Evolutionary conservation across 2,329 filamentous ascomycete genomes (phyloP), one percentile per base, ranked within the genome.

Genomic region (Colletotrichum orchidophilum): DNA sequence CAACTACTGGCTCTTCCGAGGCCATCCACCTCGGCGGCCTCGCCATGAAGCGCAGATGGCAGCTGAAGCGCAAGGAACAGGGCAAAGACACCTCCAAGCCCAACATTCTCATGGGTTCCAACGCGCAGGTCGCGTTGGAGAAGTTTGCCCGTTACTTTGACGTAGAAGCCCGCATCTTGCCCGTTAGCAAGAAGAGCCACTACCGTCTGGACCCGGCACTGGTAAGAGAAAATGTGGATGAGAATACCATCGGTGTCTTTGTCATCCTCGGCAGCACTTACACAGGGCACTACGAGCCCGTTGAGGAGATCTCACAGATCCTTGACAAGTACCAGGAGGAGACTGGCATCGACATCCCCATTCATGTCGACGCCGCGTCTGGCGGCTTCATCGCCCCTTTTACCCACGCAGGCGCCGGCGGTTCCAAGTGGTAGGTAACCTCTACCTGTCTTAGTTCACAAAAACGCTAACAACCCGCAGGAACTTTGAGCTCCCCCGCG

Each of bases 171-270:
- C 85, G 87, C 57, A 92, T 92, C 68, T 80, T 91, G 59, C 90
- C 88, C 21, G 91, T 92, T 12, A 90, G 85, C 62, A 84, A 87
- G 74, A 86, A 89, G 77, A 91, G 88, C 68, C 83, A 86, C 7
- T 92, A 85, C 76, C 83, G 90, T 35, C 83, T 94, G 8, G 91
- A 94, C 74, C 88, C 91, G 0, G 84, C 88, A 4, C 80, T 90
- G 29, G 89, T 93, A 1, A 88, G 87, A 75, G 78, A 93, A 75
- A 91, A 92, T 73, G 86, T 94, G 39, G 91, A 94, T 72, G 92
- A 94, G 80, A 94, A 94, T 74, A 94, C 92, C 0, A 93, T 94
- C 74, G 92, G 92, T n/a, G 83, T 94, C 0, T 94, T 93, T 76
- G 90, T 92, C 0, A 94, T 94, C 63, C 76, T 94, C 5, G 92